phyloP scores from a whole-genome alignment of 2,329 filamentous ascomycete species.

The Curvularia lunata region DNA sequence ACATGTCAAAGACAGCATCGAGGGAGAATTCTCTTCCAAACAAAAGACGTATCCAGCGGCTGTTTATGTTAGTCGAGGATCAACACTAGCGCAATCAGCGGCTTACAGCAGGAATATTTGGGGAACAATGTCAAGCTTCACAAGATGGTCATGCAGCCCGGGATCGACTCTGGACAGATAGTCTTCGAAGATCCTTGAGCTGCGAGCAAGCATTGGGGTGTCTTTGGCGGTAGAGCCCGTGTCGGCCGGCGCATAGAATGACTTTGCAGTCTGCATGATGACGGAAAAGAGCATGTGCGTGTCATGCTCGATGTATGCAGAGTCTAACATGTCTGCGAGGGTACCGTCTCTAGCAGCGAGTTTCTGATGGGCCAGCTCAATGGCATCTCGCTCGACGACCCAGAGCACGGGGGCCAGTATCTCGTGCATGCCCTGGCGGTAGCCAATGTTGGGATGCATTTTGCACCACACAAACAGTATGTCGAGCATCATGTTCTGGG shows the following conservation, averaged over 20 bases:
- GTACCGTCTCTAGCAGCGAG: slow-evolving; percentile 32
- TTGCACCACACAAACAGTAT: slow-evolving; percentile 96
- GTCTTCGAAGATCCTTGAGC: slow-evolving; percentile 83
- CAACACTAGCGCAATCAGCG: not conserved
- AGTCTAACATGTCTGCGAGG: slow-evolving; percentile 66
- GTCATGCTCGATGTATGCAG: slow-evolving; percentile 83
- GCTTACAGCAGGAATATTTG: slow-evolving; percentile 92
- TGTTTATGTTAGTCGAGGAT: slow-evolving; percentile 47
- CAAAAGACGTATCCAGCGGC: slow-evolving; percentile 89
- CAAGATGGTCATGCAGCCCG: slow-evolving; percentile 81
- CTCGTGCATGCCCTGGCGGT: slow-evolving; percentile 99
- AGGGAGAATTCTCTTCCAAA: slow-evolving; percentile 95
- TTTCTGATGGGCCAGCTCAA: slow-evolving; percentile 56
- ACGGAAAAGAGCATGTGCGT: slow-evolving; percentile 83
- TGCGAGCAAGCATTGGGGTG: slow-evolving; percentile 82
- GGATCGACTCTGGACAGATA: slow-evolving; percentile 80
- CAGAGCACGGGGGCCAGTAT: slow-evolving; percentile 87
- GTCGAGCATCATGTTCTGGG: slow-evolving; percentile 83
- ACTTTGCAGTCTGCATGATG: slow-evolving; percentile 85
- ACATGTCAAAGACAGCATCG: slow-evolving; percentile 79
- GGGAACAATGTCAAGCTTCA: slow-evolving; percentile 85
- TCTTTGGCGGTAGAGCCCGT: slow-evolving; percentile 44
- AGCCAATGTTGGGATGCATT: slow-evolving; percentile 83
- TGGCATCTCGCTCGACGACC: slow-evolving; percentile 81
- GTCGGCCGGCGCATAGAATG: slow-evolving; percentile 78